Percentiles rank a stretch among this genome's conserved stretches.
These are phyloP conservation scores for Trichosporon sp. DNA, from an alignment of 1,284 basidiomycete species.

Conservation along the genomic window DNA sequence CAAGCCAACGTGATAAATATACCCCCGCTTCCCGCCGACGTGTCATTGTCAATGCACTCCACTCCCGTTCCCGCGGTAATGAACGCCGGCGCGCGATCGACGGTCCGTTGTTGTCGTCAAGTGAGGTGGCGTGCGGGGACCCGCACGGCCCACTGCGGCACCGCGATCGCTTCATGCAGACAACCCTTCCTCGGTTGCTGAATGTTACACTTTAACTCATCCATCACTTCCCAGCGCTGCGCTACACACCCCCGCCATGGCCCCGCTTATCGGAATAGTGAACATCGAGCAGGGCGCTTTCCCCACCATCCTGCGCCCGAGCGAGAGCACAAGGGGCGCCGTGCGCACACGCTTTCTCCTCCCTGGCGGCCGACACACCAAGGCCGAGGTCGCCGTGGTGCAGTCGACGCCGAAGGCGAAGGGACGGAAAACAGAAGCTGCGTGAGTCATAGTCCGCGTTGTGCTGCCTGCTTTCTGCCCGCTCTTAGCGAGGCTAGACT, in stretches of 20 bases:
- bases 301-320: background rate
- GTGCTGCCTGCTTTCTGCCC: slow-evolving; percentile 3
- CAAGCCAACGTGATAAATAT: background rate
- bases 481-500: no score
- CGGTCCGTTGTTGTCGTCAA: background rate
- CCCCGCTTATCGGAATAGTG: background rate
- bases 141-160: background rate
- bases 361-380: slow-evolving; percentile 40
- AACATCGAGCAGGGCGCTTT: background rate
- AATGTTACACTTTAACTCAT: background rate
- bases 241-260: background rate
- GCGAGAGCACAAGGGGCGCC: background rate
- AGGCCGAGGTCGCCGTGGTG: slow-evolving; percentile 26
- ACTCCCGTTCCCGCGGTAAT: background rate
- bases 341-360: slow-evolving; percentile 48
- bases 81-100: background rate
- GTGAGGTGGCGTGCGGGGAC: background rate
- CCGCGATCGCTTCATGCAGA: background rate
- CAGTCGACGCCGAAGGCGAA: background rate
- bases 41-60: background rate
- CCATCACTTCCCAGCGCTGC: background rate
- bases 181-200: background rate
- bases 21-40: background rate
- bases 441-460: slow-evolving; percentile 19
- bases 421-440: slow-evolving; percentile 27